phyloP scores from a whole-genome alignment of 352 stramenopile genomes.

The Pseudoperonospora humuli region DNA sequence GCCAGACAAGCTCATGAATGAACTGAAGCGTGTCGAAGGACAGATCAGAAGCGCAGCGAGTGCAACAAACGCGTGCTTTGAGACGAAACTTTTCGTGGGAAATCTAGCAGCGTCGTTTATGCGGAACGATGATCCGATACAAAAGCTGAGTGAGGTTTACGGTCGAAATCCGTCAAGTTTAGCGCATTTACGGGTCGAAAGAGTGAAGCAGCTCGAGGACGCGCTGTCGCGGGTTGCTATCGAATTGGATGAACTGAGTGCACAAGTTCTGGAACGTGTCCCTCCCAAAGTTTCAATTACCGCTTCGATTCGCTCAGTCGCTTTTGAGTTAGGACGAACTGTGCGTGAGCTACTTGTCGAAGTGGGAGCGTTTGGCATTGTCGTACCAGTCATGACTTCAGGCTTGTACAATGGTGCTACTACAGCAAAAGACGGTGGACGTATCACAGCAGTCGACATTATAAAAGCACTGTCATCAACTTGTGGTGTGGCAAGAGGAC shows the following conservation, averaged over 20 bases:
- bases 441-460: constrained; percentile 20
- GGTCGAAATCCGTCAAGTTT: background rate
- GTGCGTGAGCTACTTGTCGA: too few species aligned
- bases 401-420: background rate
- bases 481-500: constrained; percentile 3
- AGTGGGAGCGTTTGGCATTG: too few species aligned
- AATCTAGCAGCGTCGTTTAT: constrained; percentile 18
- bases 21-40: too few species aligned
- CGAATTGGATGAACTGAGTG: too few species aligned
- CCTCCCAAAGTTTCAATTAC: too few species aligned
- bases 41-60: constrained; percentile 21
- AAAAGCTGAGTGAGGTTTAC: constrained; percentile 17
- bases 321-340: too few species aligned
- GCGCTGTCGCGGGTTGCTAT: too few species aligned
- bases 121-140: constrained; percentile 6
- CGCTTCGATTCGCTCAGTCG: too few species aligned
- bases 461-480: constrained; percentile 18
- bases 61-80: constrained; percentile 13
- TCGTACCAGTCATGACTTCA: too few species aligned
- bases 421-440: background rate
- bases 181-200: too few species aligned
- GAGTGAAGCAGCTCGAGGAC: too few species aligned
- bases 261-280: background rate
- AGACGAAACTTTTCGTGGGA: constrained; percentile 31
- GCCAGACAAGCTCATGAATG: constrained; percentile 25